Evolutionary conservation across 2,329 filamentous ascomycete genomes (phyloP).

Genomic region (Cryphonectria carpinicola): DNA sequence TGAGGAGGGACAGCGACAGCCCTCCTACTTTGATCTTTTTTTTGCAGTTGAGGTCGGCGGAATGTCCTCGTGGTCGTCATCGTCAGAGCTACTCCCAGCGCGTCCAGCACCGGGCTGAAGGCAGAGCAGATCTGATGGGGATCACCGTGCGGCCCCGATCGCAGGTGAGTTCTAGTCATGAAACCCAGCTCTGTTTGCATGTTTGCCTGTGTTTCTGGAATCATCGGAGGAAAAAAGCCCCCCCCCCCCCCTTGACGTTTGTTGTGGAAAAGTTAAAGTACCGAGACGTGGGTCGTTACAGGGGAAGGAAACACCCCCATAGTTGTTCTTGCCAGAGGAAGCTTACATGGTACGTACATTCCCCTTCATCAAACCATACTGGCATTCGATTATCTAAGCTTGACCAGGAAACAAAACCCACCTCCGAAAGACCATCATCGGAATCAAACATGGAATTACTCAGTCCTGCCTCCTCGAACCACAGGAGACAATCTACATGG

Average conservation of each 20-base stretch:
- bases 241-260: not conserved
- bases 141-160: not conserved
- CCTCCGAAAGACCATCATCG: too few relatives aligned
- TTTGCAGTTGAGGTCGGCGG: not conserved
- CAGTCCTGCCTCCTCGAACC: not conserved
- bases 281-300: not conserved
- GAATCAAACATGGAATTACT: too few relatives aligned
- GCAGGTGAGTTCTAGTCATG: not conserved
- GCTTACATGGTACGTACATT: too few relatives aligned
- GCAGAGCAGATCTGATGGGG: not conserved
- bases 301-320: not conserved
- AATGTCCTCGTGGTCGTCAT: not conserved
- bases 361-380: too few relatives aligned
- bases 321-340: not conserved
- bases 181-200: not conserved
- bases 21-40: too few relatives aligned
- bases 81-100: not conserved
- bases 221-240: not conserved
- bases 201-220: not conserved
- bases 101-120: not conserved
- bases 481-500: not conserved
- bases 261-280: not conserved
- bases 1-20: too few relatives aligned
- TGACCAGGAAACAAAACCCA: too few relatives aligned
- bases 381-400: too few relatives aligned